Conservation (phyloP, 2,329 filamentous ascomycete genomes). For the Gnomoniopsis smithogilvyi region DNA sequence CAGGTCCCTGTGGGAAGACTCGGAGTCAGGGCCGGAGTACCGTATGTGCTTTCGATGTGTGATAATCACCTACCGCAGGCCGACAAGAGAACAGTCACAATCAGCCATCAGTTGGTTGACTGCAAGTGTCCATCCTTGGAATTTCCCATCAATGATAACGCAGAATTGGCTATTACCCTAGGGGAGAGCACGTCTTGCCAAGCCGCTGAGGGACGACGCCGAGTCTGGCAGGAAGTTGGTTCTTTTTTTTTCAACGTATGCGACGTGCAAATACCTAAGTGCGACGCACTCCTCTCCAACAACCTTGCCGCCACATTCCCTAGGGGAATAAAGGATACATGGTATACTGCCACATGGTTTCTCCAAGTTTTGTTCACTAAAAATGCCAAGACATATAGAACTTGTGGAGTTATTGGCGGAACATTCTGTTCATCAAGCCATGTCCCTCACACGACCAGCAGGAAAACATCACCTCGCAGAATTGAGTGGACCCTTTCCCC, state of each 20-base stretch:
- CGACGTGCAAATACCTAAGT: neutral
- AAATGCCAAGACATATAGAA: neutral
- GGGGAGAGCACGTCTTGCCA: neutral
- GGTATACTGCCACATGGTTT: no score
- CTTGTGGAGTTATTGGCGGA: neutral
- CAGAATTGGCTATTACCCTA: neutral
- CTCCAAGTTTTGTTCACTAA: neutral
- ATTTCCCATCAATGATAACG: conserved; percentile 14
- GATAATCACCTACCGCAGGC: neutral
- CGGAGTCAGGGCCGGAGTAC: neutral
- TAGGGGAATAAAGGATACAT: no score
- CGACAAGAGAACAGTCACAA: neutral
- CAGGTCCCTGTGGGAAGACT: neutral
- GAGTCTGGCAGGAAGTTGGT: neutral
- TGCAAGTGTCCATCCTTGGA: neutral
- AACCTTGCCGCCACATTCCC: neutral
- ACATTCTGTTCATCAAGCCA: neutral
- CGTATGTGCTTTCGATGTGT: neutral
- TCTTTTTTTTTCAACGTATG: neutral
- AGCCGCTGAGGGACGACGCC: neutral
- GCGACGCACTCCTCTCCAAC: neutral
- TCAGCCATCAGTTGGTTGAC: neutral
- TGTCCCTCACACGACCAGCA: neutral
- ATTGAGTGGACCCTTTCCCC: no score
- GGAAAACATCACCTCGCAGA: no score